These are phyloP conservation scores for Hygrocybe punicea DNA, from an alignment of 768 basidiomycete genomes.

Conservation along the genomic window DNA sequence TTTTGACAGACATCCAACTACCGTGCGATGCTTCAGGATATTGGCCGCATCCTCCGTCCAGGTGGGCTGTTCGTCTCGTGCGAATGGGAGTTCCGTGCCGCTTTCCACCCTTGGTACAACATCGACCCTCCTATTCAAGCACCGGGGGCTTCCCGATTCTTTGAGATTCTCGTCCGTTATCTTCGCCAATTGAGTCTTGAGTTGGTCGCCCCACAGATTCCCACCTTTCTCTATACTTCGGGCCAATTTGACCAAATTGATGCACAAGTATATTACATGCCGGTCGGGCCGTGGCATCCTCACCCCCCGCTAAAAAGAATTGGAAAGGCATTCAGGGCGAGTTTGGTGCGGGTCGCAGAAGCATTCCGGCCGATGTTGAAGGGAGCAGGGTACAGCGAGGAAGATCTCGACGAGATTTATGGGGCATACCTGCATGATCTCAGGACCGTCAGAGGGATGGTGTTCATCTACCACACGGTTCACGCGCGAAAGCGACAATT, in stretches of 20 bases:
- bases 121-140: constrained; percentile 34
- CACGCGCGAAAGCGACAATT: constrained; percentile 1
- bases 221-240: constrained; percentile 34
- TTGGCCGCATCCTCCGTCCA: constrained; percentile 59
- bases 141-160: constrained; percentile 40
- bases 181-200: constrained; percentile 38
- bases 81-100: constrained; percentile 52
- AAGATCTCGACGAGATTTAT: constrained; percentile 40
- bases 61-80: constrained; percentile 69
- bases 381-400: constrained; percentile 36
- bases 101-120: constrained; percentile 35
- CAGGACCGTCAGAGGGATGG: constrained; percentile 44
- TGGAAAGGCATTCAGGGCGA: constrained; percentile 42
- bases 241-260: constrained; percentile 44
- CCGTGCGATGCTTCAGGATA: constrained; percentile 50
- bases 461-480: constrained; percentile 41
- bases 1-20: constrained; percentile 54
- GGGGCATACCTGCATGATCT: constrained; percentile 48
- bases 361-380: constrained; percentile 49
- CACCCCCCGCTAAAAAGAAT: constrained; percentile 35
- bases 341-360: constrained; percentile 43
- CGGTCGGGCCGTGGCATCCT: constrained; percentile 54
- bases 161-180: constrained; percentile 36
- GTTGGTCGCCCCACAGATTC: constrained; percentile 38
- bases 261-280: constrained; percentile 38